Percentiles rank a stretch among this genome's conserved stretches.
phyloP scores from a whole-genome alignment of 2,329 filamentous ascomycete genomes.

The Talaromyces piceae region DNA sequence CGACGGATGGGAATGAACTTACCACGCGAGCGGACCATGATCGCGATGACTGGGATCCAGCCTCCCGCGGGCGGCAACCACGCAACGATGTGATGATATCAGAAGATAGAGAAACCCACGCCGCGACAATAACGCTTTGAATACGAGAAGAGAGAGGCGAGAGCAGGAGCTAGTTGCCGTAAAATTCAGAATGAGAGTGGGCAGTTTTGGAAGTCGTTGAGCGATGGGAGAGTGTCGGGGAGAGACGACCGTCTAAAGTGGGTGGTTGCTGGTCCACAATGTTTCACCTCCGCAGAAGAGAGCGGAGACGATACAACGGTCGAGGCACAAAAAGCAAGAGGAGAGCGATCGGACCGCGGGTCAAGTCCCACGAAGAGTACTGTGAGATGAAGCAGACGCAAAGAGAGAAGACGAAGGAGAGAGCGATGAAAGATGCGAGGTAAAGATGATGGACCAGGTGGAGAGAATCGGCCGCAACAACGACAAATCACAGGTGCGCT shows the following conservation, averaged over 20 bases:
- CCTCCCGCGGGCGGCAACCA: background rate
- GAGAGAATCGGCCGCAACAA: background rate
- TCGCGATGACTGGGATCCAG: slow-evolving; percentile 8
- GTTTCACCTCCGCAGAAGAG: background rate
- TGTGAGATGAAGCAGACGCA: background rate
- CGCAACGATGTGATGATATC: background rate
- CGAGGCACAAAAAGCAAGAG: too few species aligned
- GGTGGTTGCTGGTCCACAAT: background rate
- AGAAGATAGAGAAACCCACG: background rate
- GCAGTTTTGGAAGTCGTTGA: background rate
- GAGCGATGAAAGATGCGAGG: background rate
- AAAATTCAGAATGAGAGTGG: background rate
- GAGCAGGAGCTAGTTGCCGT: background rate
- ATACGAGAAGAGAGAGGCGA: background rate
- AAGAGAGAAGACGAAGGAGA: background rate
- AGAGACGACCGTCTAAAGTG: background rate
- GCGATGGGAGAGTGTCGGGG: background rate
- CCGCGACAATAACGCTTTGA: background rate
- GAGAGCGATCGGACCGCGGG: background rate
- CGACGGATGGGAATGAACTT: slow-evolving; percentile 16
- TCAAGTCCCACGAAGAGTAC: background rate
- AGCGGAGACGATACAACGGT: background rate
- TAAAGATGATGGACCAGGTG: background rate
- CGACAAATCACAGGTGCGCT: too few species aligned
- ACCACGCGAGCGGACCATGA: slow-evolving; percentile 35